Percentiles rank a stretch among this genome's conserved stretches.
phyloP scores from a whole-genome alignment of 768 basidiomycete species.

The Mycena leptocephala region DNA sequence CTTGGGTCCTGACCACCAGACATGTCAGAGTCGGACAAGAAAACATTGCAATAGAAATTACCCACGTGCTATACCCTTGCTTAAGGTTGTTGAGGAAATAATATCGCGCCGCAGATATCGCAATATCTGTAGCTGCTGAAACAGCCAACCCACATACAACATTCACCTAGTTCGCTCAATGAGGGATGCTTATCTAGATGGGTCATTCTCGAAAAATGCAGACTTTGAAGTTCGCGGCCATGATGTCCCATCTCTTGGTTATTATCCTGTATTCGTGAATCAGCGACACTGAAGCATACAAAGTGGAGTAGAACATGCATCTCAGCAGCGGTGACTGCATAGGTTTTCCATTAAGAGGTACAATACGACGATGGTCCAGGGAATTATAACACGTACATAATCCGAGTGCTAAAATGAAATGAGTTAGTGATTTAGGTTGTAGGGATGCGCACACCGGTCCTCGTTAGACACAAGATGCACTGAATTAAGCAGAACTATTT shows the following conservation, averaged over 20 bases:
- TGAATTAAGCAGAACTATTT: background rate
- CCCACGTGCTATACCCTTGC: conserved; percentile 20
- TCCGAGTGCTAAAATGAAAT: conserved; percentile 2
- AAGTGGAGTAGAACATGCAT: background rate
- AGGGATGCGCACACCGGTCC: background rate
- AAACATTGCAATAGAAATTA: background rate
- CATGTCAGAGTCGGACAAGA: background rate
- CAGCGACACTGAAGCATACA: background rate
- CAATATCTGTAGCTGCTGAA: conserved; percentile 26
- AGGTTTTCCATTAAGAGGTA: too few relatives aligned
- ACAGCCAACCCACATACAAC: background rate
- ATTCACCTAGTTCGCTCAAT: background rate
- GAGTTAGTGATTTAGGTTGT: background rate
- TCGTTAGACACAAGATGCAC: conserved; percentile 3
- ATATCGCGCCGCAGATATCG: conserved; percentile 24
- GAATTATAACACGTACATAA: background rate
- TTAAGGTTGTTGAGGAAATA: conserved; percentile 28
- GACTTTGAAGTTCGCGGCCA: background rate
- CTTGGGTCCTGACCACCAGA: background rate
- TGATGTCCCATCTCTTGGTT: background rate
- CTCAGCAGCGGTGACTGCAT: conserved; percentile 1
- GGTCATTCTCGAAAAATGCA: background rate
- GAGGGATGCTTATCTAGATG: background rate
- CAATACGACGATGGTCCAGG: background rate
- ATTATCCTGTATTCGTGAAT: background rate